phyloP scores from a whole-genome alignment of 257 asterid genomes.

The Sherardia arvensis region DNA sequence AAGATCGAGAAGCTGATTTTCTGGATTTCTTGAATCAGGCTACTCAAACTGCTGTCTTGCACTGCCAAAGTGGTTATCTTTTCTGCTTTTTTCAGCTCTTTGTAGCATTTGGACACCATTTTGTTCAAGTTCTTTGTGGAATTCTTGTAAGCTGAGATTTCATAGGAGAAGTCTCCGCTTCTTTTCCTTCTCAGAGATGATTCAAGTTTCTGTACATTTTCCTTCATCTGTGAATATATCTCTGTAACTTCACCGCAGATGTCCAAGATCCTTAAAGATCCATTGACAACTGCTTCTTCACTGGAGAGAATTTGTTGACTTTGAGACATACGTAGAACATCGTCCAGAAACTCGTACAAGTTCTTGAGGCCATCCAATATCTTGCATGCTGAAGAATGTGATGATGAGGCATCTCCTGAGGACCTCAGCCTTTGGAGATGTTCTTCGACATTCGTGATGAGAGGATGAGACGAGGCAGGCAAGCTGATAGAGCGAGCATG shows the following conservation, averaged over 20 bases:
- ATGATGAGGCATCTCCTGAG: slow-evolving; percentile 5
- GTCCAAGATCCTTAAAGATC: slow-evolving; percentile 11
- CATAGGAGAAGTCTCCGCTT: slow-evolving; percentile 5
- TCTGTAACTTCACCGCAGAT: not conserved
- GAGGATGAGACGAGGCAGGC: slow-evolving; percentile 22
- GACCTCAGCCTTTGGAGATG: not conserved
- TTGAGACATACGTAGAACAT: slow-evolving; percentile 25
- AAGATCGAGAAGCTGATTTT: not conserved
- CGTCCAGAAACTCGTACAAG: slow-evolving; percentile 22
- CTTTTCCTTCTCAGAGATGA: slow-evolving; percentile 19
- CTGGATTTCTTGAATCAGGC: not conserved
- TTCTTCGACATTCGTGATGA: not conserved
- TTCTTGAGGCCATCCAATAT: slow-evolving; percentile 30
- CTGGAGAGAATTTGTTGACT: slow-evolving; percentile 20
- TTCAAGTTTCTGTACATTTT: not conserved
- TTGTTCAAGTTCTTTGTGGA: slow-evolving; percentile 19
- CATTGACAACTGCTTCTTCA: slow-evolving; percentile 9
- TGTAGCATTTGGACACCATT: slow-evolving; percentile 22
- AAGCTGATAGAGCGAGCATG: slow-evolving; percentile 34
- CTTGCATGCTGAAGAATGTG: slow-evolving; percentile 15
- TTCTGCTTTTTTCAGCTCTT: slow-evolving; percentile 12
- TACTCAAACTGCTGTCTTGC: not conserved
- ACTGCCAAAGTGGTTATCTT: not conserved
- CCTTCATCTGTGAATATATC: not conserved
- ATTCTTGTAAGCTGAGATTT: slow-evolving; percentile 14